Percentiles rank a stretch among this genome's conserved stretches.
Conservation (phyloP, 768 basidiomycete species). For the Hygrocybe coccinea region DNA sequence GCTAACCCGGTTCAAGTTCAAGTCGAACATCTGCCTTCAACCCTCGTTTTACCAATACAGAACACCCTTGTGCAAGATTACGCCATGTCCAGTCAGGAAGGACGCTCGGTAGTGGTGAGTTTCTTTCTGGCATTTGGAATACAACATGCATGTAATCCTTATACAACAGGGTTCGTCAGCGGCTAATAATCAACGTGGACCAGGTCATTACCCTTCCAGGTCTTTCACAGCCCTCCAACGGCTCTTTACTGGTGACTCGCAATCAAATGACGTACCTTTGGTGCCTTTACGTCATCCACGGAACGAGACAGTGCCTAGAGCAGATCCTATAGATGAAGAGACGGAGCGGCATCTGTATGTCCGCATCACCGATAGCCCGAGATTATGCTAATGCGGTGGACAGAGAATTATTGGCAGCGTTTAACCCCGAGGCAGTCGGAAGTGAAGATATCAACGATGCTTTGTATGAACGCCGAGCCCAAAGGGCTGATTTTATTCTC, state of each 20-base stretch:
- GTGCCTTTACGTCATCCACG: constrained; percentile 46
- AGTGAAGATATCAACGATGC: constrained; percentile 58
- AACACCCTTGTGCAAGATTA: constrained; percentile 66
- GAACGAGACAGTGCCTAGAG: constrained; percentile 28
- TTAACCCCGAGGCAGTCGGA: constrained; percentile 48
- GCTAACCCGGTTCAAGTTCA: constrained; percentile 68
- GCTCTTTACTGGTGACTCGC: constrained; percentile 57
- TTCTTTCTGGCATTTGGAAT: neutral
- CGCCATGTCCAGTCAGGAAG: constrained; percentile 34
- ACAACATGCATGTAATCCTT: neutral
- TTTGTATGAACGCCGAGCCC: constrained; percentile 63
- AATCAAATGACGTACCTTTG: constrained; percentile 54
- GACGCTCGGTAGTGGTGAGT: constrained; percentile 28
- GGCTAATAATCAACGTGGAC: constrained; percentile 8
- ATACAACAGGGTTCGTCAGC: neutral
- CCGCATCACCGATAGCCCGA: neutral
- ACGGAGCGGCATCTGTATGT: constrained; percentile 71
- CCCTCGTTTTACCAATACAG: constrained; percentile 74
- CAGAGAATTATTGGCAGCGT: constrained; percentile 65
- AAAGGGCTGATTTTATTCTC: constrained; percentile 81
- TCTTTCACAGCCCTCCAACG: constrained; percentile 59
- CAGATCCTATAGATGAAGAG: constrained; percentile 47
- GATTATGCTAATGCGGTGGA: neutral
- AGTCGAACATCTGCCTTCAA: constrained; percentile 67
- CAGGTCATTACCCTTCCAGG: constrained; percentile 49